A percentile compares a stretch with the other conserved stretches of the same genome.
These are phyloP conservation scores for Ceratocystis variospora DNA, from an alignment of 2,329 filamentous ascomycete genomes.

Conservation along the genomic window DNA sequence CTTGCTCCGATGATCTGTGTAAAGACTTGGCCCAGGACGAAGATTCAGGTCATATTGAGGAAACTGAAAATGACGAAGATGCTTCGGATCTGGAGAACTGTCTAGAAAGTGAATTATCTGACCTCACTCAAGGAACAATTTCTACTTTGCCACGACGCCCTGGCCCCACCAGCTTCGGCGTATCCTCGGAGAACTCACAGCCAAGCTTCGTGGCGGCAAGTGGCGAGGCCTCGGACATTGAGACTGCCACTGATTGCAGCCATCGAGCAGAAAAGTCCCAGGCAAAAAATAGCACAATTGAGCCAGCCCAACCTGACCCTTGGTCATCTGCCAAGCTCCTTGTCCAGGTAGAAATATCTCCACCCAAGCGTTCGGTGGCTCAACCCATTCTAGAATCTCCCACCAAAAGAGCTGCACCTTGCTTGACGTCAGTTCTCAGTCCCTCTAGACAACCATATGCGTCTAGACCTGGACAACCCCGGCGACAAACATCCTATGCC, in stretches of 20 bases:
- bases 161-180: not conserved
- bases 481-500: not conserved
- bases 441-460: not conserved
- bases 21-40: too few species aligned
- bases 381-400: not conserved
- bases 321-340: not conserved
- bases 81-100: too few species aligned
- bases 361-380: not conserved
- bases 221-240: not conserved
- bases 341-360: not conserved
- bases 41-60: too few species aligned
- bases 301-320: not conserved
- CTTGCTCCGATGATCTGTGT: not conserved
- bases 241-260: not conserved
- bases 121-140: not conserved
- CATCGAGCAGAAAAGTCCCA: not conserved
- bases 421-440: not conserved
- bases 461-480: not conserved
- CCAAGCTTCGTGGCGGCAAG: not conserved
- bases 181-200: not conserved
- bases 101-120: not conserved
- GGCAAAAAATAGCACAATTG: not conserved
- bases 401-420: not conserved
- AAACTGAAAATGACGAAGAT: too few species aligned
- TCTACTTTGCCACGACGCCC: not conserved